These are phyloP conservation scores for Colletotrichum sansevieriae DNA, from an alignment of 2,329 filamentous ascomycete species.

Conservation along the genomic window DNA sequence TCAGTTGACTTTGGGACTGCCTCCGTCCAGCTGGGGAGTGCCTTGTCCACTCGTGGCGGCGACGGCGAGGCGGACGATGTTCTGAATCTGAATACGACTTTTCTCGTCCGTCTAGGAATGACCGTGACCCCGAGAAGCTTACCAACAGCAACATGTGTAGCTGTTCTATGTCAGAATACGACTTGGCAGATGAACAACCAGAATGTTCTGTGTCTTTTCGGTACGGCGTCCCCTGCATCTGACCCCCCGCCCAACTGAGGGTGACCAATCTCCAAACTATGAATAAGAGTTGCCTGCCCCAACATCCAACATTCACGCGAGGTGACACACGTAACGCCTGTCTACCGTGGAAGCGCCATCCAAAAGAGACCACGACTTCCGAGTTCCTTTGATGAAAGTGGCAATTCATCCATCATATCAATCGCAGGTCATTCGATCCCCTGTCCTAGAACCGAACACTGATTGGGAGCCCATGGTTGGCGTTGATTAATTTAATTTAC, in stretches of 20 bases:
- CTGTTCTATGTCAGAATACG: slow-evolving; percentile 4
- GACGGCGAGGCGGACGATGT: slow-evolving; percentile 34
- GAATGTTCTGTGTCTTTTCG: slow-evolving; percentile 14
- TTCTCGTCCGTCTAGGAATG: slow-evolving; percentile 12
- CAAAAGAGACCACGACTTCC: slow-evolving; percentile 26
- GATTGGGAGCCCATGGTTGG: slow-evolving; percentile 10
- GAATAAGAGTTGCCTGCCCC: slow-evolving; percentile 35
- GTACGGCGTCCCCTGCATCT: slow-evolving; percentile 7
- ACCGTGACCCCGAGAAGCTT: slow-evolving; percentile 17
- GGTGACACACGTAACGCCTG: slow-evolving; percentile 35
- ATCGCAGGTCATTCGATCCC: slow-evolving; percentile 28
- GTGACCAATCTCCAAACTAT: neutral
- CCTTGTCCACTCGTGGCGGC: slow-evolving; percentile 31
- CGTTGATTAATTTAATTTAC: neutral
- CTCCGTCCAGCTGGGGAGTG: slow-evolving; percentile 1
- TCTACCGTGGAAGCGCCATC: slow-evolving; percentile 32
- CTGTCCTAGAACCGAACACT: neutral
- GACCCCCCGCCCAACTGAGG: neutral
- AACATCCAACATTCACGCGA: slow-evolving; percentile 33
- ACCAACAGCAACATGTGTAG: slow-evolving; percentile 22
- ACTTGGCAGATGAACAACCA: slow-evolving; percentile 17
- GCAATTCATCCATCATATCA: slow-evolving; percentile 27
- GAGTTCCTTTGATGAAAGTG: slow-evolving; percentile 24
- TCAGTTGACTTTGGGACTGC: slow-evolving; percentile 33
- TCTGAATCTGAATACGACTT: slow-evolving; percentile 6